A percentile compares a stretch with the other conserved stretches of the same genome.
Evolutionary conservation across 2,329 filamentous ascomycete species (phyloP).

Genomic region (Neopestalotiopsis clavispora): DNA sequence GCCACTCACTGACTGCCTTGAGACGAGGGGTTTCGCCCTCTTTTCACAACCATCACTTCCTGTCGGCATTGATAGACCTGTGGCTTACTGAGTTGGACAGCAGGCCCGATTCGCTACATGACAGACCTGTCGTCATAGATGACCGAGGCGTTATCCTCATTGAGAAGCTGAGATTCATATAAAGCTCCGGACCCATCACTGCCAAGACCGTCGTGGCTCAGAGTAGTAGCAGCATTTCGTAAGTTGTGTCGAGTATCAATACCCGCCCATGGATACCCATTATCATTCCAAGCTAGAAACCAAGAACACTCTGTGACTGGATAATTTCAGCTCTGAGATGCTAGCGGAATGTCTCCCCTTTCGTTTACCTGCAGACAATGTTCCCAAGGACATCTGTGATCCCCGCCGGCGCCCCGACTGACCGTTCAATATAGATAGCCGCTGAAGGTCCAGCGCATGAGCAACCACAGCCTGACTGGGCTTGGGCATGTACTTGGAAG

Average conservation of each 20-base stretch:
- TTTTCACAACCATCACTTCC: neutral
- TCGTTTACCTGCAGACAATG: neutral
- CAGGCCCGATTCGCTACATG: neutral
- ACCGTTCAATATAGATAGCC: neutral
- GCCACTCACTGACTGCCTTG: neutral
- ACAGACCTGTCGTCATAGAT: conserved; percentile 13
- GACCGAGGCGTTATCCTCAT: conserved; percentile 7
- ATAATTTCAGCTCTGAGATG: neutral
- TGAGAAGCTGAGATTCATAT: conserved; percentile 9
- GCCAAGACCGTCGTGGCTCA: neutral
- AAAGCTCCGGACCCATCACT: neutral
- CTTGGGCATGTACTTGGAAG: neutral
- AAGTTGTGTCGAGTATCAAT: neutral
- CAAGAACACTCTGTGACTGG: neutral
- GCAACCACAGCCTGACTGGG: neutral
- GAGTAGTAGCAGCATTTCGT: neutral
- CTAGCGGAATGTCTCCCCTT: neutral
- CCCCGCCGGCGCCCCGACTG: too few relatives aligned
- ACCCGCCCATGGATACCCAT: neutral
- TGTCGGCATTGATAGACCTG: neutral
- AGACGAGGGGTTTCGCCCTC: neutral
- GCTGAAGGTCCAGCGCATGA: neutral
- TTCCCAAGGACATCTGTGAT: too few relatives aligned
- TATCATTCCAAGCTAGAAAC: neutral
- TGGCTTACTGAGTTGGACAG: too few relatives aligned